Evolutionary conservation across 805 yeast species (phyloP), one percentile per base, ranked within the genome.

Genomic region (Kodamaea hsintzibuensis): DNA sequence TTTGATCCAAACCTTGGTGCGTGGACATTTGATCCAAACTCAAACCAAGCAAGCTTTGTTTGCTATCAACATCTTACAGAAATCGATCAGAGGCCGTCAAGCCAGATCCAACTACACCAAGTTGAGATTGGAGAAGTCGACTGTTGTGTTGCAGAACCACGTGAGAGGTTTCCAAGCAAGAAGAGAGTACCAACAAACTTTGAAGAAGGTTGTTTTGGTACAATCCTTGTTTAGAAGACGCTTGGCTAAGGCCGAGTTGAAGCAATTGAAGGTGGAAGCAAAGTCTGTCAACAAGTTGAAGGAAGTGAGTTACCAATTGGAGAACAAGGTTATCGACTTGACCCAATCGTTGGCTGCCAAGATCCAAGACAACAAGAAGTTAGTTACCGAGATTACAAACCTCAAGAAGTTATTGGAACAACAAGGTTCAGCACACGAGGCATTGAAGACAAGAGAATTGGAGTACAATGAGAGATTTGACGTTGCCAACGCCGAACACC

Each of bases 241-340:
- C 56, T 72, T 78, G 55, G 99, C 99, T 22, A 76, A 76, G 57
- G 74, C 74, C 50, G 86, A 88, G 67, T 82, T 89, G 62, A 73
- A 75, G 58, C 72, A 77, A 54, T 77, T 91, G 69, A 89, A 84
- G 67, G 80, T 80, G n/a, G 98, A 95, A 59, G 97, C 98, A 30
- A 90, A 90, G 68, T 90, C 97, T 13, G 96, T 91, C 45, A 86
- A 87, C 67, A 96, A 88, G 66, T 81, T 90, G 76, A 84, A 90
- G 71, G 97, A 93, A 69, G 96, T 90, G 40, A 91, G 96, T 63
- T 95, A 91, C 73, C 84, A 88, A 68, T 81, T 96, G 64, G 99
- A 95, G 71, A 95, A 95, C 72, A 95, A 96, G 78, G 98, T 96
- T n/a, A 91, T 95, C 60, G 96, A 92, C 71, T 82, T 95, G 61